A percentile compares a stretch with the other conserved stretches of the same genome.
These are phyloP conservation scores for Metarhizium anisopliae DNA, from an alignment of 2,329 filamentous ascomycete genomes.

Conservation along the genomic window DNA sequence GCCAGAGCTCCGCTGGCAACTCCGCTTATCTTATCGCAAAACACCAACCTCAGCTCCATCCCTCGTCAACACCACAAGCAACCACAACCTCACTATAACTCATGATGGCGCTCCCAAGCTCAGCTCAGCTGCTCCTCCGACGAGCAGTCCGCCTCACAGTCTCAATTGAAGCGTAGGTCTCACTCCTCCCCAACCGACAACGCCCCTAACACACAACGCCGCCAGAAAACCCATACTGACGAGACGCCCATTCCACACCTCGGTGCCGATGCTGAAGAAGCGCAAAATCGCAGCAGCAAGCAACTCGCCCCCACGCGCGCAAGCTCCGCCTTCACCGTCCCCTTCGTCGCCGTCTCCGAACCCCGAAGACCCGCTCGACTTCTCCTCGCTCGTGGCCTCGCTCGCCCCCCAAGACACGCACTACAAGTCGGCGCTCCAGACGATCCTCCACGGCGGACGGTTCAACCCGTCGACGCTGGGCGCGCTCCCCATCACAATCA, in stretches of 20 bases:
- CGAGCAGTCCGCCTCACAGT: not conserved
- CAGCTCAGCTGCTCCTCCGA: constrained; percentile 2
- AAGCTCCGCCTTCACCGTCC: no score
- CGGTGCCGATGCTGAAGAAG: constrained; percentile 26
- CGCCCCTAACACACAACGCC: not conserved
- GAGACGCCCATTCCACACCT: constrained; percentile 21
- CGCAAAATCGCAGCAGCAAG: constrained; percentile 24
- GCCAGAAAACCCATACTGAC: constrained; percentile 6
- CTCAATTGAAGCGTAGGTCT: constrained; percentile 15
- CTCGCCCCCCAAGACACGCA: constrained; percentile 31
- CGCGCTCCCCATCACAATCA: constrained; percentile 31
- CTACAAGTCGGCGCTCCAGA: constrained; percentile 33
- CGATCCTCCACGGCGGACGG: constrained; percentile 34
- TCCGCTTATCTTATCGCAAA: constrained; percentile 2
- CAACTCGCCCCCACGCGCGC: constrained; percentile 18
- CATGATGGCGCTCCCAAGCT: constrained; percentile 1
- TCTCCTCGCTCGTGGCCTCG: constrained; percentile 37
- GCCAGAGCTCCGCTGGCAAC: not conserved
- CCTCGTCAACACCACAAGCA: not conserved
- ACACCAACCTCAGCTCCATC: no score
- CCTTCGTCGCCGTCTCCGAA: constrained; percentile 18
- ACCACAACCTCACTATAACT: not conserved
- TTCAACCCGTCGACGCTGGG: constrained; percentile 44
- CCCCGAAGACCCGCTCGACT: constrained; percentile 37
- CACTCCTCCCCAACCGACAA: not conserved